Conservation (phyloP, 1,284 basidiomycete genomes). For the Marasmius fiardii region DNA sequence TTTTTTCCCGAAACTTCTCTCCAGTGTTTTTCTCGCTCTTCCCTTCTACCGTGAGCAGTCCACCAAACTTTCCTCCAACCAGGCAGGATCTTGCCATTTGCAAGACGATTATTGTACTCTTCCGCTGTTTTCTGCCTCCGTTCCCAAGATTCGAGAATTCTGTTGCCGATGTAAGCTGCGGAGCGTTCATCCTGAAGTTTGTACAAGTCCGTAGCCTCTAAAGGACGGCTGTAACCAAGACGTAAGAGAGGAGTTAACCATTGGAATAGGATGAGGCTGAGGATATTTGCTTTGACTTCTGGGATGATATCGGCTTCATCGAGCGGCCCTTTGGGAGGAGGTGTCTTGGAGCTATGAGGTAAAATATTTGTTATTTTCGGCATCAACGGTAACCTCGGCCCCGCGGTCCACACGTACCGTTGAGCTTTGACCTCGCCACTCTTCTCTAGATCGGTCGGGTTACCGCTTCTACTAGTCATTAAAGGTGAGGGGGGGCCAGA, state of each 20-base stretch:
- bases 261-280: conserved; percentile 43
- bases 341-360: too few relatives aligned
- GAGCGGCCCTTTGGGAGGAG: conserved; percentile 37
- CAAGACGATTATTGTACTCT: conserved; percentile 69
- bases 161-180: conserved; percentile 56
- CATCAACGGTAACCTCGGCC: too few relatives aligned
- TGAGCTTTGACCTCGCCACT: too few relatives aligned
- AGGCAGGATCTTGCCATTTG: conserved; percentile 60
- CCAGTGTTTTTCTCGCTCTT: conserved; percentile 62
- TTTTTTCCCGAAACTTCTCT: conserved; percentile 60
- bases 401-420: too few relatives aligned
- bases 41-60: conserved; percentile 50
- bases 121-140: conserved; percentile 54
- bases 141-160: conserved; percentile 66
- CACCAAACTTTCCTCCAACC: conserved; percentile 55
- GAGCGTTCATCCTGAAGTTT: conserved; percentile 67
- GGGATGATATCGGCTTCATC: conserved; percentile 45
- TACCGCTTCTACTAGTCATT: too few relatives aligned
- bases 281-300: conserved; percentile 41
- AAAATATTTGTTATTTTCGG: too few relatives aligned
- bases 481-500: too few relatives aligned
- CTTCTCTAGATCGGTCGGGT: too few relatives aligned
- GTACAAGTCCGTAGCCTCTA: conserved; percentile 85
- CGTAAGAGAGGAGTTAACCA: conserved; percentile 77
- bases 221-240: conserved; percentile 71